These are phyloP conservation scores for Pichia sp. DNA, from an alignment of 1,139 yeast species.

Conservation along the genomic window DNA sequence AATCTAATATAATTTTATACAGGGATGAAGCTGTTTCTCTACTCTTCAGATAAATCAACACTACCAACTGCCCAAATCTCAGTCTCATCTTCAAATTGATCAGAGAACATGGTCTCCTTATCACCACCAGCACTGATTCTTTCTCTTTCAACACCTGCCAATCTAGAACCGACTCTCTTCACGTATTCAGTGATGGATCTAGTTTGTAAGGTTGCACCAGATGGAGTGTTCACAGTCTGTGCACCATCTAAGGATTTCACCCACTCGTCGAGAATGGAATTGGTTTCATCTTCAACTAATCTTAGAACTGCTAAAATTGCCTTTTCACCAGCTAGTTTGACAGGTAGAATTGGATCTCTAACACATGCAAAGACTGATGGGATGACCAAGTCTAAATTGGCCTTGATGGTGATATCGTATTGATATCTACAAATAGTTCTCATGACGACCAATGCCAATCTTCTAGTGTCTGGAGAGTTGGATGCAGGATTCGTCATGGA, in stretches of 20 bases:
- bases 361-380: conserved; percentile 78
- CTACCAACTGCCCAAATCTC: conserved; percentile 89
- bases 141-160: conserved; percentile 81
- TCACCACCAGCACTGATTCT: conserved; percentile 90
- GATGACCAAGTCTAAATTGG: conserved; percentile 50
- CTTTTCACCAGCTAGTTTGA: conserved; percentile 91
- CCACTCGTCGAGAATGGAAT: conserved; percentile 58
- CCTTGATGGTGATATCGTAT: conserved; percentile 39
- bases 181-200: conserved; percentile 85
- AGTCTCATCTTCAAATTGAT: conserved; percentile 74
- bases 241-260: conserved; percentile 24
- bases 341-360: conserved; percentile 80
- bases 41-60: conserved; percentile 35
- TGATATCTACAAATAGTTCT: conserved; percentile 68
- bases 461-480: conserved; percentile 69
- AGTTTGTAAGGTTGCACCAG: conserved; percentile 46
- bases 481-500: conserved; percentile 48
- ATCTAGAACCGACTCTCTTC: conserved; percentile 74
- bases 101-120: conserved; percentile 76
- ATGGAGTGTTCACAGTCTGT: conserved; percentile 31
- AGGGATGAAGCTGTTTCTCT: no score
- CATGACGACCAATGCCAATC: conserved; percentile 68
- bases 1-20: no score
- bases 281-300: conserved; percentile 64
- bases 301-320: conserved; percentile 70